phyloP scores from a whole-genome alignment of 345 rosid species.

The Aquilaria yunnanensis region DNA sequence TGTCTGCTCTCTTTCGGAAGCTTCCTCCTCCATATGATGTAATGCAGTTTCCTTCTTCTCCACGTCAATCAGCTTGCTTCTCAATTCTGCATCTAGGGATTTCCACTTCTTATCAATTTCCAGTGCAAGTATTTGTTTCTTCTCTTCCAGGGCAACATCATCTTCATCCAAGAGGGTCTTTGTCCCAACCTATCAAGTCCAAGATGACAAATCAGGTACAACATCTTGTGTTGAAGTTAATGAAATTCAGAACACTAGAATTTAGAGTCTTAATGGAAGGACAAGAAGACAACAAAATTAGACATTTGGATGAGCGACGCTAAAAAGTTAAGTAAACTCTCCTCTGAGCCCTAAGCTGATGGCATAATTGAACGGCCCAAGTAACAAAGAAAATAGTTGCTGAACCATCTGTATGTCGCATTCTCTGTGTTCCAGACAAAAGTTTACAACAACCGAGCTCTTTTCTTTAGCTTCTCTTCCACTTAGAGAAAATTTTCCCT shows the following conservation, averaged over 20 bases:
- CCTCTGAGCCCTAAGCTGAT: no score
- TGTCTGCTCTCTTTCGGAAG: constrained; percentile 62
- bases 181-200: constrained; percentile 43
- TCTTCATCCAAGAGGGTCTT: constrained; percentile 71
- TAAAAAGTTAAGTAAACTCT: no score
- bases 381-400: neutral
- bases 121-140: constrained; percentile 55
- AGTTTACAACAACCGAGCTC: constrained; percentile 35
- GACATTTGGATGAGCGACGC: no score
- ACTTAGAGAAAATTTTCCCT: constrained; percentile 48
- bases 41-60: constrained; percentile 74
- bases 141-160: constrained; percentile 47
- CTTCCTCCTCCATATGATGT: constrained; percentile 72
- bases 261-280: neutral
- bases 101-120: constrained; percentile 74
- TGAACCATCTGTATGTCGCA: no score
- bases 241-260: constrained; percentile 1
- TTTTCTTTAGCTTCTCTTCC: constrained; percentile 86
- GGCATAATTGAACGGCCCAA: neutral
- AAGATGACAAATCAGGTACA: no score
- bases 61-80: constrained; percentile 50
- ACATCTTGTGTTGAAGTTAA: neutral
- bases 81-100: constrained; percentile 58
- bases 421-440: neutral
- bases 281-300: neutral